A percentile compares a stretch with the other conserved stretches of the same genome.
phyloP scores from a whole-genome alignment of 2,329 filamentous ascomycete species.

The Verticillium albo-atrum region DNA sequence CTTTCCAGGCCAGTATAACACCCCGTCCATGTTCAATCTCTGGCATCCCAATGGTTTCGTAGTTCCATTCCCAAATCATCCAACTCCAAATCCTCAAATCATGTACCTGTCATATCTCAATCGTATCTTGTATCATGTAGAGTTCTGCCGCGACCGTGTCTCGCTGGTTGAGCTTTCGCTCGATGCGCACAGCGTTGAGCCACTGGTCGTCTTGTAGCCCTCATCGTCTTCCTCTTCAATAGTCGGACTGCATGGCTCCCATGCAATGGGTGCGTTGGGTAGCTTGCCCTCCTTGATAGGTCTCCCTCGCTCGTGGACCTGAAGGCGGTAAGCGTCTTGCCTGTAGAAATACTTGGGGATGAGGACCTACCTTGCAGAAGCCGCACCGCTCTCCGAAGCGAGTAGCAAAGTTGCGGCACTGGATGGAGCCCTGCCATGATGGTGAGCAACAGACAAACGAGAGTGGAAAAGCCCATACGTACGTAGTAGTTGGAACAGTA shows the following conservation, averaged over 20 bases:
- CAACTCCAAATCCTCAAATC: background rate
- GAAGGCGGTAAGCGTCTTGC: background rate
- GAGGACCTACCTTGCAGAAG: conserved; percentile 18
- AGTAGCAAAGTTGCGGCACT: conserved; percentile 24
- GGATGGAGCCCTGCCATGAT: conserved; percentile 19
- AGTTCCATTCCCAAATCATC: background rate
- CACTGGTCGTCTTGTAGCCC: background rate
- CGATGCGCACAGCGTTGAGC: background rate
- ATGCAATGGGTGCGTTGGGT: background rate
- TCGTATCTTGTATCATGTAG: background rate
- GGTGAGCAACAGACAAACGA: conserved; percentile 4
- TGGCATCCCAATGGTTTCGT: too few species aligned
- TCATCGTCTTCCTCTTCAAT: background rate
- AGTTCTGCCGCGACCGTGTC: background rate
- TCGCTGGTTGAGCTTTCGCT: background rate
- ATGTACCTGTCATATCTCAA: background rate
- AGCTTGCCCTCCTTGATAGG: background rate
- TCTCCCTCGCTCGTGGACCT: background rate
- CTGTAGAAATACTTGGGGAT: background rate
- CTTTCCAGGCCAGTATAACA: too few species aligned
- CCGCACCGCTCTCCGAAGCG: conserved; percentile 24
- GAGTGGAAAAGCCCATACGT: background rate
- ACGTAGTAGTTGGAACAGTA: conserved; percentile 29
- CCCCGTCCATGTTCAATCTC: background rate
- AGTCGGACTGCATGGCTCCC: background rate